Evolutionary conservation across 371 early-diverging fungal species (phyloP), one percentile per base, ranked within the genome.

Genomic region (Circinella umbellata): DNA sequence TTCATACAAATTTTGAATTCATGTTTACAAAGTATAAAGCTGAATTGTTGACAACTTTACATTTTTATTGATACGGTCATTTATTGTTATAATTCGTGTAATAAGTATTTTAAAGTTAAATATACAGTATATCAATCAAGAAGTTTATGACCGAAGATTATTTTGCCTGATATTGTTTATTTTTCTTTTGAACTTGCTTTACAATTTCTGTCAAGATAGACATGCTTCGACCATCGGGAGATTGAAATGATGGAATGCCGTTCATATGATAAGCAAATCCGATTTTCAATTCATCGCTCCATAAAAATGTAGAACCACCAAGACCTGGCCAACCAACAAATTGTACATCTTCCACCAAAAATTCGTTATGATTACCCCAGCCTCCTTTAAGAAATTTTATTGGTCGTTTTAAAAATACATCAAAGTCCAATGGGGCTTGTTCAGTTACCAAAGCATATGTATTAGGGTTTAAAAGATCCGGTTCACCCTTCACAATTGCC

Each of bases 281-380:
- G 61, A 89, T 80, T 37, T 80, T 73, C 42, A 77, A 69, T 20
- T 88, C 86, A 6, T 70, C 80, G 64, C 86, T 86, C 86, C 88
- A 91, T 42, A 81, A 75, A 39, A 82, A 74, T 62, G 86, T 61
- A 48, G 84, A 83, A 10, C 91, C 91, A 49, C 90, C 91, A 6
- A 80, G 81, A 20, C 91, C 91, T 4, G 61, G 42, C 74, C 74
- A 74, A 14, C 74, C 74, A n/a, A 54, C 36, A 55, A 73, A 69
- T 2, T 61, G 57, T 9, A 68, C 63, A 17, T 18, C 62, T 38
- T 71, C 67, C 2, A 61, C 63, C 8, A 15, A 49, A 18, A 55
- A 46, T 1, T 42, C 18, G 13, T 60, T 51, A 14, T 47, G 7
- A 1, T 35, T 17, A 1, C 60, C 68, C 39, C 61, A 67, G 4